These are phyloP conservation scores for Poteriospumella lacustris DNA, from an alignment of 108 stramenopile genomes.

Conservation along the genomic window DNA sequence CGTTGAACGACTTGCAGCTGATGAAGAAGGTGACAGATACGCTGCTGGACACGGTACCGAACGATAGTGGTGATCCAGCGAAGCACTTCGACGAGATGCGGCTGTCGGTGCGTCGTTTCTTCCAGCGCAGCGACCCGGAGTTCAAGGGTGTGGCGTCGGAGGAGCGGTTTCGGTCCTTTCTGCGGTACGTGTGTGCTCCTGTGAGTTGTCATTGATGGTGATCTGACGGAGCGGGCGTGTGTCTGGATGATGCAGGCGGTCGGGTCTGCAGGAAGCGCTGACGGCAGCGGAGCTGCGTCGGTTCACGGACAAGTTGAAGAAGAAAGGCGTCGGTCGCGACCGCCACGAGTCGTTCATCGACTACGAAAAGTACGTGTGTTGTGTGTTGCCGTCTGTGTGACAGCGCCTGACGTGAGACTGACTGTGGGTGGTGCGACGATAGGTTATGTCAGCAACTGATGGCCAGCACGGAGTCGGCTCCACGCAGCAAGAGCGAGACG, in stretches of 20 bases:
- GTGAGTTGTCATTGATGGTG: no score
- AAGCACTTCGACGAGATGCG: constrained; percentile 5
- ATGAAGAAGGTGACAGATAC: constrained; percentile 4
- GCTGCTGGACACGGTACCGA: constrained; percentile 8
- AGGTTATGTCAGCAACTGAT: not conserved
- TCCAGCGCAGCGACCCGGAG: constrained; percentile 24
- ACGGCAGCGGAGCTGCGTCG: constrained; percentile 17
- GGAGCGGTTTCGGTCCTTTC: constrained; percentile 26
- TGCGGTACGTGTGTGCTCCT: not conserved
- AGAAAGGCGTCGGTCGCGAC: not conserved
- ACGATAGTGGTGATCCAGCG: not conserved
- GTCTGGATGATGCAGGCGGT: not conserved
- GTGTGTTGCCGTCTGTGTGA: constrained; percentile 2
- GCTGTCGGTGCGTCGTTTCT: constrained; percentile 1
- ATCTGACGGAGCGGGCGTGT: no score
- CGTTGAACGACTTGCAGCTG: not conserved
- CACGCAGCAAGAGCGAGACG: not conserved
- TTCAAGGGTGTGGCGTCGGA: not conserved
- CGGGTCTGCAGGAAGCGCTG: constrained; percentile 14
- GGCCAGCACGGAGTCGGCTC: not conserved
- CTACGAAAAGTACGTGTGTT: constrained; percentile 20
- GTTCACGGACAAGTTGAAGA: constrained; percentile 5
- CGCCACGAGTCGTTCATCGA: not conserved
- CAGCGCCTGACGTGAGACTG: no score
- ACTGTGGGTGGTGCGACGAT: no score